phyloP scores from a whole-genome alignment of 2,329 filamentous ascomycete genomes.

The Arthrobotrys megalospora region DNA sequence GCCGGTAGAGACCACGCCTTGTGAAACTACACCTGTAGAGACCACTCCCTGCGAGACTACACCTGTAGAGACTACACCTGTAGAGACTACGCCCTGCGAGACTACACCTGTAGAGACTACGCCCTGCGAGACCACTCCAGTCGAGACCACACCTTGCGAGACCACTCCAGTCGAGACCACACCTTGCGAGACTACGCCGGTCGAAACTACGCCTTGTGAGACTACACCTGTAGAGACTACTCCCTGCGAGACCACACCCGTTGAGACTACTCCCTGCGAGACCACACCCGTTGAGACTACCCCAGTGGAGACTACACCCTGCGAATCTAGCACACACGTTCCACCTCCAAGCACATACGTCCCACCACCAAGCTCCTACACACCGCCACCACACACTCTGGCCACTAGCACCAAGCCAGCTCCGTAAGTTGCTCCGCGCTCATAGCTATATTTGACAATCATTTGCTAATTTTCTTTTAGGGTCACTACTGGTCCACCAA shows the following conservation, averaged over 20 bases:
- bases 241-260: not conserved
- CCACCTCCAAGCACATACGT: constrained; percentile 3
- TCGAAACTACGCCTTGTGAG: constrained; percentile 5
- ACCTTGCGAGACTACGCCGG: not conserved
- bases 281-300: not conserved
- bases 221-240: constrained; percentile 2
- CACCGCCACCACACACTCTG: constrained; percentile 38
- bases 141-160: too few species aligned
- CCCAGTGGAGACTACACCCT: constrained; percentile 11
- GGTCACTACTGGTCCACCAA: constrained; percentile 23
- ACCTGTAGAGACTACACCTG: constrained; percentile 18
- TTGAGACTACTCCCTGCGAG: constrained; percentile 7
- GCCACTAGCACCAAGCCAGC: constrained; percentile 34
- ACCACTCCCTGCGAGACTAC: constrained; percentile 6
- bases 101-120: not conserved
- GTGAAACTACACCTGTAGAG: not conserved
- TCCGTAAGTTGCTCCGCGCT: constrained; percentile 49
- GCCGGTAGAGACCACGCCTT: not conserved
- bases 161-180: not conserved
- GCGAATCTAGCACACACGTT: constrained; percentile 17
- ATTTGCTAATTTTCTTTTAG: constrained; percentile 21
- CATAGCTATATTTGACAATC: not conserved
- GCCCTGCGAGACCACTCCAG: not conserved
- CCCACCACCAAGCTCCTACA: constrained; percentile 12
- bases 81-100: not conserved